Evolutionary conservation across 1,139 yeast species (phyloP).

Genomic region (Candida sp.): DNA sequence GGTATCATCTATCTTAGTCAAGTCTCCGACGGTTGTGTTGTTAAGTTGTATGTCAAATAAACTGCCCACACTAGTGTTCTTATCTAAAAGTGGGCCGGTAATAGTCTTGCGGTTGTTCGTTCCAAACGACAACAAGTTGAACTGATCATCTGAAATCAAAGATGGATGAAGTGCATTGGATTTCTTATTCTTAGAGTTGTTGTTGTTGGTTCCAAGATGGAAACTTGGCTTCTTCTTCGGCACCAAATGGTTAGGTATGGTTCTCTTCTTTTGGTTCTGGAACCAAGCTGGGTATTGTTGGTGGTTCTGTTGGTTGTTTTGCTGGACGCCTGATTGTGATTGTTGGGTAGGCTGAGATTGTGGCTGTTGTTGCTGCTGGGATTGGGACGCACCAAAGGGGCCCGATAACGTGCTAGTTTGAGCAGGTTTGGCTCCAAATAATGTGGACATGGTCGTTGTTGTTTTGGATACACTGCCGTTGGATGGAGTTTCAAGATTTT

Average conservation of each 20-base stretch:
- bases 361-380: conserved; percentile 6
- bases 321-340: background rate
- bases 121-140: conserved; percentile 46
- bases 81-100: conserved; percentile 10
- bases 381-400: background rate
- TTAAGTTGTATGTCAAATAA: conserved; percentile 16
- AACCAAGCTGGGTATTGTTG: conserved; percentile 51
- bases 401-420: background rate
- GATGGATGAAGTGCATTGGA: conserved; percentile 9
- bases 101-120: conserved; percentile 21
- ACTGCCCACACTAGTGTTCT: conserved; percentile 9
- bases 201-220: conserved; percentile 30
- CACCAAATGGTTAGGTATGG: conserved; percentile 59
- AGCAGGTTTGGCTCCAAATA: conserved; percentile 9
- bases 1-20: conserved; percentile 33
- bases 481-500: background rate
- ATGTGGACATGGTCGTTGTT: conserved; percentile 8
- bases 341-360: conserved; percentile 5
- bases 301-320: conserved; percentile 4
- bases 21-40: conserved; percentile 24
- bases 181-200: conserved; percentile 3
- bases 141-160: conserved; percentile 25
- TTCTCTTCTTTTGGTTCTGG: conserved; percentile 57
- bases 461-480: background rate
- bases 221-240: conserved; percentile 49